phyloP scores from a whole-genome alignment of 2,329 filamentous ascomycete species.

The Simplicillium sp. region DNA sequence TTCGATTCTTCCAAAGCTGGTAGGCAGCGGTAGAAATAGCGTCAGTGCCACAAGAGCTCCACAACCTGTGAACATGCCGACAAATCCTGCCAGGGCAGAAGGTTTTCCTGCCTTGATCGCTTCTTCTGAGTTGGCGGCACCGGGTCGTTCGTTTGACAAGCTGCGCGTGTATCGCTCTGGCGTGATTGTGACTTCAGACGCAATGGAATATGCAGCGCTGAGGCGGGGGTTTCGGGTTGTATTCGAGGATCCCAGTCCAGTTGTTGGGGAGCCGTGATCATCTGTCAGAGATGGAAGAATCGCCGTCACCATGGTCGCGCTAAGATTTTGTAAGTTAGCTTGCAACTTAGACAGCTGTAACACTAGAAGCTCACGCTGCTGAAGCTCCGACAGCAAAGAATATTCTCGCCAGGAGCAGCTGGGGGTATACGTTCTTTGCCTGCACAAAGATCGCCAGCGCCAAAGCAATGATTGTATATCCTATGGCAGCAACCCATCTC shows the following conservation, averaged over 20 bases:
- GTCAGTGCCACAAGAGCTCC: constrained; percentile 78
- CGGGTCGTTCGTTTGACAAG: constrained; percentile 18
- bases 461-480: constrained; percentile 73
- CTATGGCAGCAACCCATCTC: constrained; percentile 60
- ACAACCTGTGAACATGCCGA: constrained; percentile 86
- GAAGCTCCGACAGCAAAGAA: constrained; percentile 86
- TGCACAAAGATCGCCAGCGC: constrained; percentile 76
- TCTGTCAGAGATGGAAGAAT: constrained; percentile 67
- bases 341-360: background rate
- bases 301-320: constrained; percentile 92
- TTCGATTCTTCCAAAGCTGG: constrained; percentile 60
- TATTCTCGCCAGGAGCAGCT: constrained; percentile 73
- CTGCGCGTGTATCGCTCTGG: constrained; percentile 45
- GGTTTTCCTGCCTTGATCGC: constrained; percentile 31
- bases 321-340: constrained; percentile 16
- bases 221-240: constrained; percentile 34
- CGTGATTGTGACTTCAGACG: constrained; percentile 68
- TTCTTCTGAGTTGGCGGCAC: constrained; percentile 11
- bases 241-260: constrained; percentile 20
- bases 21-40: constrained; percentile 80
- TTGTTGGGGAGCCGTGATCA: constrained; percentile 21
- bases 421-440: constrained; percentile 78
- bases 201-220: constrained; percentile 57
- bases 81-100: constrained; percentile 68
- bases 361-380: constrained; percentile 54